Evolutionary conservation across 1,284 basidiomycete genomes (phyloP).

Genomic region (Apiotrichum mycotoxinovorans): DNA sequence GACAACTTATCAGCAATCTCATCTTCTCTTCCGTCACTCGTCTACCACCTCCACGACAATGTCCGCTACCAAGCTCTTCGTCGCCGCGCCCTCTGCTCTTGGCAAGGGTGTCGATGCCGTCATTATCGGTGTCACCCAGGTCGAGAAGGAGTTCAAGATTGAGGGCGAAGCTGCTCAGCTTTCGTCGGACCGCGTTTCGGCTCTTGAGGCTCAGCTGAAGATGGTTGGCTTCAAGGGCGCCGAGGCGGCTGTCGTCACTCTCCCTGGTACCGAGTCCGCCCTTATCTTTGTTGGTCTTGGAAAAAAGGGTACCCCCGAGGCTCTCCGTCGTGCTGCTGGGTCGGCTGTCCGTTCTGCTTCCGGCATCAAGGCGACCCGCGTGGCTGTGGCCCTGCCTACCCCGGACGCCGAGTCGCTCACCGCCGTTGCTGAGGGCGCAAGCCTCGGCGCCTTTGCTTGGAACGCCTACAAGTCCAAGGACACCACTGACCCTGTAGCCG

Average conservation of each 20-base stretch:
- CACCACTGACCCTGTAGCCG: constrained; percentile 5
- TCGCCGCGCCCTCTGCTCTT: not conserved
- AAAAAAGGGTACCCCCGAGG: constrained; percentile 14
- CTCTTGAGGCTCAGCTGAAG: constrained; percentile 5
- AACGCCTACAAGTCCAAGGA: constrained; percentile 20
- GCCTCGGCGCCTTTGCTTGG: constrained; percentile 21
- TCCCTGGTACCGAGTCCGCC: constrained; percentile 9
- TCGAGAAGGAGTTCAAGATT: constrained; percentile 2
- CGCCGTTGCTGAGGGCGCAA: constrained; percentile 17
- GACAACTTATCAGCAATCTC: too few relatives aligned
- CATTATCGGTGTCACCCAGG: constrained; percentile 2
- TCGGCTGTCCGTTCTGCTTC: constrained; percentile 10
- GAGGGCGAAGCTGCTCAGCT: not conserved
- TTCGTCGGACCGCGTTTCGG: not conserved
- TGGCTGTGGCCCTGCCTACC: constrained; percentile 13
- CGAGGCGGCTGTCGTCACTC: not conserved
- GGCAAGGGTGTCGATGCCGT: constrained; percentile 6
- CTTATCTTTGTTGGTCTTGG: constrained; percentile 17
- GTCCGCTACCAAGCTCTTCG: constrained; percentile 4
- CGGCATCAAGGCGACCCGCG: constrained; percentile 6
- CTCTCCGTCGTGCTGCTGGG: constrained; percentile 12
- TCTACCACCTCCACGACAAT: constrained; percentile 1
- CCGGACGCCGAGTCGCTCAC: constrained; percentile 7
- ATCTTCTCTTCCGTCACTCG: not conserved
- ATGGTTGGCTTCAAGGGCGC: constrained; percentile 17